A percentile compares a stretch with the other conserved stretches of the same genome.
Evolutionary conservation across 768 basidiomycete genomes (phyloP).

Genomic region (Rhodotorula graminis): DNA sequence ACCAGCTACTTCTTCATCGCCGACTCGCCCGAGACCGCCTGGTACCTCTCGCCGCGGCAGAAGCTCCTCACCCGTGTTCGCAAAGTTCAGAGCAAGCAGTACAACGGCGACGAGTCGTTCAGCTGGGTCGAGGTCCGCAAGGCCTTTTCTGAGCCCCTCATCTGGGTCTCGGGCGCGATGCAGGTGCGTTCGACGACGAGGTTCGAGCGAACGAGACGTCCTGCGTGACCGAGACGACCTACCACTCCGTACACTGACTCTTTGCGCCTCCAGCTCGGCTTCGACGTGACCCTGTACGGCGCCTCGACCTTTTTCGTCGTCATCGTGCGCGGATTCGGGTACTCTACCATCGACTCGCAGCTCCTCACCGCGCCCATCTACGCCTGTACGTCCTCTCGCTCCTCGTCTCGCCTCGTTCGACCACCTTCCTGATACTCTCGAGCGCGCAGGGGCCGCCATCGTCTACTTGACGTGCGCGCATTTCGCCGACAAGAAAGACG

Average conservation of each 20-base stretch:
- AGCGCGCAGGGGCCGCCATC: not conserved
- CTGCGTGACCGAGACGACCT: too few species aligned
- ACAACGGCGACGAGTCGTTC: slow-evolving; percentile 17
- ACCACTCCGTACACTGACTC: too few species aligned
- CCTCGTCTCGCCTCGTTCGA: not conserved
- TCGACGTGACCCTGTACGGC: slow-evolving; percentile 10
- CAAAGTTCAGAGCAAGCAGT: slow-evolving; percentile 11
- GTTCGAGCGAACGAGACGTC: too few species aligned
- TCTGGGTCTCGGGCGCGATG: slow-evolving; percentile 8
- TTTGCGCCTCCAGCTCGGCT: too few species aligned
- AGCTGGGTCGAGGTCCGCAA: slow-evolving; percentile 20
- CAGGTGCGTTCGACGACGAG: slow-evolving; percentile 14
- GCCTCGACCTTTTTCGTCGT: slow-evolving; percentile 30
- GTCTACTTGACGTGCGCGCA: slow-evolving; percentile 22
- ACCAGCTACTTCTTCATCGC: slow-evolving; percentile 17
- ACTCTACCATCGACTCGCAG: slow-evolving; percentile 13
- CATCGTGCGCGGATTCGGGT: slow-evolving; percentile 19
- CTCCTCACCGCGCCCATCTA: slow-evolving; percentile 4
- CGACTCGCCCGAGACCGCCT: slow-evolving; percentile 10
- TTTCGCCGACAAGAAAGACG: slow-evolving; percentile 14
- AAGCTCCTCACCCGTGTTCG: slow-evolving; percentile 23
- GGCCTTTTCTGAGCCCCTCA: slow-evolving; percentile 12
- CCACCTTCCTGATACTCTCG: too few species aligned
- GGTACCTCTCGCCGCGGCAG: slow-evolving; percentile 26
- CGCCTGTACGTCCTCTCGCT: not conserved